Evolutionary conservation across 2,329 filamentous ascomycete genomes (phyloP).

Genomic region (Alternaria metachromatica): DNA sequence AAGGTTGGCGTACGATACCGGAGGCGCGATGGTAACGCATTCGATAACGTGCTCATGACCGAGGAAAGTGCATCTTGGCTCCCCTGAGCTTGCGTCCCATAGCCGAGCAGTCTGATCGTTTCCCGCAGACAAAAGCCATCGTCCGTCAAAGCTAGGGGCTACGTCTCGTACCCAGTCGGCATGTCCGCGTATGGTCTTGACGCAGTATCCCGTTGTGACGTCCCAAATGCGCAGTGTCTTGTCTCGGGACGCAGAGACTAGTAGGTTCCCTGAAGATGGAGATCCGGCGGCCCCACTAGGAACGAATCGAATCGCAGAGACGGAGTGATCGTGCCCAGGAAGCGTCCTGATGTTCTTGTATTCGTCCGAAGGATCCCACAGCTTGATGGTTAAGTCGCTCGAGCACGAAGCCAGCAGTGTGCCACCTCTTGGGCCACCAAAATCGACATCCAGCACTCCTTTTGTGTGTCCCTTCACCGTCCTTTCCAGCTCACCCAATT

Average conservation of each 20-base stretch:
- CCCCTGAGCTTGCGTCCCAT: constrained; percentile 81
- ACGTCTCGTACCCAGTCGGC: constrained; percentile 92
- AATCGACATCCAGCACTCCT: constrained; percentile 86
- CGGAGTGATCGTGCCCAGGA: constrained; percentile 89
- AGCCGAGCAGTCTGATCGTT: constrained; percentile 82
- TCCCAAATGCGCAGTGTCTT: constrained; percentile 90
- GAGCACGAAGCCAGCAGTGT: constrained; percentile 84
- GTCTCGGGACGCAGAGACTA: constrained; percentile 86
- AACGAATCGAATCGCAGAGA: constrained; percentile 87
- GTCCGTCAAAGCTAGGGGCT: constrained; percentile 79
- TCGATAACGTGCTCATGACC: constrained; percentile 88
- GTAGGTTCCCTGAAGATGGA: constrained; percentile 79
- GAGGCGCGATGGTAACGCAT: constrained; percentile 85
- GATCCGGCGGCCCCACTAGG: constrained; percentile 80
- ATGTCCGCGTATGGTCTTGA: constrained; percentile 88
- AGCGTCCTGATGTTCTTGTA: constrained; percentile 96
- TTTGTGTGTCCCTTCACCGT: constrained; percentile 94
- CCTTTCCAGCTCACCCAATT: constrained; percentile 85
- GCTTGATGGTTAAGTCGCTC: constrained; percentile 89
- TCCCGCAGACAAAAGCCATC: constrained; percentile 81
- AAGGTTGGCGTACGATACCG: constrained; percentile 77
- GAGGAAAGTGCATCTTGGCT: constrained; percentile 79
- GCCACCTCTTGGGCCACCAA: constrained; percentile 81
- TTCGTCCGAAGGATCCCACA: constrained; percentile 91
- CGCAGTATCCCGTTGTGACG: constrained; percentile 87